phyloP scores from a whole-genome alignment of 2,329 filamentous ascomycete species.

The Neonectria faginata region DNA sequence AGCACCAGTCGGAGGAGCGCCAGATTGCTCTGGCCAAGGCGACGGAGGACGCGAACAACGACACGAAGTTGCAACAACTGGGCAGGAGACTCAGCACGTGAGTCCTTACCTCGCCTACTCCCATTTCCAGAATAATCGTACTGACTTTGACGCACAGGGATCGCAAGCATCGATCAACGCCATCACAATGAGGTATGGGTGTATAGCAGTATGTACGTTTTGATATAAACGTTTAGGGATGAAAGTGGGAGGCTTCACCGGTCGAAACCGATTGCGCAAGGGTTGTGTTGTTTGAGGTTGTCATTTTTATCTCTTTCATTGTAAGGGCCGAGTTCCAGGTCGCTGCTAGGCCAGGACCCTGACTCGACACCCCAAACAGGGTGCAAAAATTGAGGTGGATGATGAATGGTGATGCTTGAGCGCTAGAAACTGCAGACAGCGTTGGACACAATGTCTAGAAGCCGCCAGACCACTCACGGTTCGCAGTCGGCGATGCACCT shows the following conservation, averaged over 20 bases:
- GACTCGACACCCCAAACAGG: constrained; percentile 27
- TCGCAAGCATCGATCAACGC: constrained; percentile 45
- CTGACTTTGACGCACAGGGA: constrained; percentile 39
- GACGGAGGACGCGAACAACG: constrained; percentile 89
- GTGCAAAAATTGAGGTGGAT: constrained; percentile 39
- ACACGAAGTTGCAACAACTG: constrained; percentile 85
- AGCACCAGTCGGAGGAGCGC: constrained; percentile 83
- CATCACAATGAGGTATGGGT: constrained; percentile 41
- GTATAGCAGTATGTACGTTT: constrained; percentile 45
- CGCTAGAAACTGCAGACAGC: constrained; percentile 40
- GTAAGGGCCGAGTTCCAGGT: constrained; percentile 36
- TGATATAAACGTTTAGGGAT: constrained; percentile 34
- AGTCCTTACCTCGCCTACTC: constrained; percentile 25
- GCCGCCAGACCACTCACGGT: constrained; percentile 35
- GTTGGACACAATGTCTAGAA: constrained; percentile 41
- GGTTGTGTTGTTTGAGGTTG: constrained; percentile 33
- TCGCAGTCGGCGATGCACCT: constrained; percentile 42
- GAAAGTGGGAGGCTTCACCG: constrained; percentile 32
- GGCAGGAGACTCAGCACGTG: constrained; percentile 96
- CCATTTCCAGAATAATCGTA: not conserved
- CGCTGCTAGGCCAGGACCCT: constrained; percentile 25
- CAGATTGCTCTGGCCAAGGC: constrained; percentile 88
- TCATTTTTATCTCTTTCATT: constrained; percentile 36
- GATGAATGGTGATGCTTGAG: constrained; percentile 34
- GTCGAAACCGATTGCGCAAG: constrained; percentile 35